These are phyloP conservation scores for Metschnikowia similis DNA, from an alignment of 805 yeast genomes.

Conservation along the genomic window DNA sequence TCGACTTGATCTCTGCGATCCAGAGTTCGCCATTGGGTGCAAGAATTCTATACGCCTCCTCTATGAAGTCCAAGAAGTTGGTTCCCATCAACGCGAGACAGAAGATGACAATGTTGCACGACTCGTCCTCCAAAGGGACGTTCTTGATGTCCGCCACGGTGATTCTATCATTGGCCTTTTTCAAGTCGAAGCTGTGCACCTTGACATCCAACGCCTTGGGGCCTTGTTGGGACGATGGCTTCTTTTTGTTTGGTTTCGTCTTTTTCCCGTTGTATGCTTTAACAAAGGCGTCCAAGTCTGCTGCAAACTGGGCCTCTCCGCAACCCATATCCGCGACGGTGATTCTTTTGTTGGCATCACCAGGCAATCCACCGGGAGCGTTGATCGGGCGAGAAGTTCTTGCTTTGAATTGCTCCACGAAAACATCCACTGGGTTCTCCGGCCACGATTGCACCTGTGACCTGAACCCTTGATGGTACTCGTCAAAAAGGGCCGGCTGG, in stretches of 20 bases:
- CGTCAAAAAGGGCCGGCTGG: slow-evolving; percentile 88
- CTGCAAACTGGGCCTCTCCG: slow-evolving; percentile 90
- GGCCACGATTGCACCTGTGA: slow-evolving; percentile 98
- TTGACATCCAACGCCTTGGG: slow-evolving; percentile 44
- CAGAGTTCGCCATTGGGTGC: slow-evolving; percentile 92
- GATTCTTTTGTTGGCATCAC: slow-evolving; percentile 55
- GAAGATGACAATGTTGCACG: slow-evolving; percentile 85
- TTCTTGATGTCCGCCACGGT: slow-evolving; percentile 95
- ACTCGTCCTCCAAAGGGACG: slow-evolving; percentile 77
- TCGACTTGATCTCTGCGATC: slow-evolving; percentile 95
- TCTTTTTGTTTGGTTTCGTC: slow-evolving; percentile 19
- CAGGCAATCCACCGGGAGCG: slow-evolving; percentile 96
- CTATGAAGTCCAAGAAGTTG: slow-evolving; percentile 84
- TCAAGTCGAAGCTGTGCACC: slow-evolving; percentile 88
- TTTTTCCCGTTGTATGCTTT: slow-evolving; percentile 23
- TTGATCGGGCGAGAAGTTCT: slow-evolving; percentile 65
- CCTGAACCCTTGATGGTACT: slow-evolving; percentile 92
- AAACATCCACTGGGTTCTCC: slow-evolving; percentile 93
- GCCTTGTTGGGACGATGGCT: slow-evolving; percentile 26
- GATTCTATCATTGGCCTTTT: slow-evolving; percentile 80
- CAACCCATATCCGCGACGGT: slow-evolving; percentile 98
- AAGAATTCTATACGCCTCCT: slow-evolving; percentile 82
- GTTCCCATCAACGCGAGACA: slow-evolving; percentile 98
- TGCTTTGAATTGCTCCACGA: slow-evolving; percentile 63
- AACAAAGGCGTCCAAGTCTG: slow-evolving; percentile 54